Base-by-base conservation (phyloP, 495 filamentous ascomycete species). In the Xylaria longipes region DNA sequence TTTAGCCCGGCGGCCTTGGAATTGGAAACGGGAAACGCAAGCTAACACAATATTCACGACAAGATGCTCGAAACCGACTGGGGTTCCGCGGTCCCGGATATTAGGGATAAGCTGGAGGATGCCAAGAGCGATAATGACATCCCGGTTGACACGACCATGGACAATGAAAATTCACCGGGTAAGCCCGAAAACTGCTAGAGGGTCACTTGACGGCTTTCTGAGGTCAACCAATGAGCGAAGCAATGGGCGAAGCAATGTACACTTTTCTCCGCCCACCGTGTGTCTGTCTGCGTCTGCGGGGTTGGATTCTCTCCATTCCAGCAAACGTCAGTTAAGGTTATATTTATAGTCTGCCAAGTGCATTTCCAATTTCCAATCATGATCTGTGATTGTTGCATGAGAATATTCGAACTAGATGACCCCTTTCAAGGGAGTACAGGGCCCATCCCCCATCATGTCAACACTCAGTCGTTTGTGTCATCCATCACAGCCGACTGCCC, bases 51-150 rank as follows among this genome's bases (percentile, higher is more conserved):
- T 71, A n/a, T n/a, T n/a, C n/a, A n/a, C 37, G 52, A 63, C 52
- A 69, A 52, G 68, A 60, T 75, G 46, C 27, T 74, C 33, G 17
- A 68, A 41, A 46, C 35, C 22, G 66, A 69, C 64, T 77, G 68
- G 68, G 73, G 72, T 29, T 22, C 11, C 1, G 75, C 57, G 6
- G 54, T 69, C 39, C 67, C 67, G 12, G 67, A 69, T 61, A 27
- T 69, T 35, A n/a, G 41, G 9, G 67, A 69, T 9, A 48, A 69
- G 39, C 54, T 69, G 3, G 54, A 69, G 17, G 3, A 9, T 14
- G 25, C 54, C 11, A 69, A 69, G 50, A 56, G 67, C 20, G 67
- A 39, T 17, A 61, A 69, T 31, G 54, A 61, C n/a, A 69, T 69
- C 56, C 56, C 67, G 54, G 8, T 43, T 12, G 67, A 69, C n/a